phyloP scores from a whole-genome alignment of 345 rosid genomes.

The Syzygium aromaticum region DNA sequence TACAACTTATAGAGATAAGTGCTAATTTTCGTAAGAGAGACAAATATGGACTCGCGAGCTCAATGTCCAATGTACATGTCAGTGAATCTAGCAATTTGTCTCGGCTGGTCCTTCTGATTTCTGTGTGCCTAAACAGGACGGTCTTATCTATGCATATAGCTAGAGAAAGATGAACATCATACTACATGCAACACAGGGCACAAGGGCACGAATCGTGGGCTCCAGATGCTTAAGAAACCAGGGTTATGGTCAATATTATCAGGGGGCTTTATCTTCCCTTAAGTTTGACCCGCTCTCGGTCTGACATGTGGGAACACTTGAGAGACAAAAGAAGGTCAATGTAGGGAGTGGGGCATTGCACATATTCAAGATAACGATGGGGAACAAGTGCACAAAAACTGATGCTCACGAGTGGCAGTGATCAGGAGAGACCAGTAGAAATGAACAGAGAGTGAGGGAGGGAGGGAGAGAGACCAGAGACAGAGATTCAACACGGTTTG shows the following conservation, averaged over 20 bases:
- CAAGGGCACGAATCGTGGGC: background rate
- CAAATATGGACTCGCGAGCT: background rate
- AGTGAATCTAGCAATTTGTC: background rate
- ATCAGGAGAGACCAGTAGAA: background rate
- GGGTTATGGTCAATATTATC: background rate
- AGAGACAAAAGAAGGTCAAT: background rate
- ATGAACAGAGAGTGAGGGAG: background rate
- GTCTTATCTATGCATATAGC: background rate
- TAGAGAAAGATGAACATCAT: background rate
- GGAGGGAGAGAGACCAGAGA: background rate
- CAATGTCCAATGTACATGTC: background rate
- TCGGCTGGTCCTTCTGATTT: background rate
- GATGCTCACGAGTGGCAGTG: background rate
- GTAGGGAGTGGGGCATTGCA: background rate
- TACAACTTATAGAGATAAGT: background rate
- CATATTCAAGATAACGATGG: background rate
- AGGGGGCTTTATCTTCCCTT: background rate
- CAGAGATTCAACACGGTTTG: constrained; percentile 2
- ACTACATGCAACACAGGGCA: background rate
- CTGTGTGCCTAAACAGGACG: background rate
- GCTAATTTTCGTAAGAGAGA: background rate
- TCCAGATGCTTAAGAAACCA: background rate
- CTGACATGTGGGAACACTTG: background rate
- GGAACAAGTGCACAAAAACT: background rate
- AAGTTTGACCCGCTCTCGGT: background rate